These are phyloP conservation scores for Talaromyces adpressus DNA, from an alignment of 495 filamentous ascomycete species.

Conservation along the genomic window DNA sequence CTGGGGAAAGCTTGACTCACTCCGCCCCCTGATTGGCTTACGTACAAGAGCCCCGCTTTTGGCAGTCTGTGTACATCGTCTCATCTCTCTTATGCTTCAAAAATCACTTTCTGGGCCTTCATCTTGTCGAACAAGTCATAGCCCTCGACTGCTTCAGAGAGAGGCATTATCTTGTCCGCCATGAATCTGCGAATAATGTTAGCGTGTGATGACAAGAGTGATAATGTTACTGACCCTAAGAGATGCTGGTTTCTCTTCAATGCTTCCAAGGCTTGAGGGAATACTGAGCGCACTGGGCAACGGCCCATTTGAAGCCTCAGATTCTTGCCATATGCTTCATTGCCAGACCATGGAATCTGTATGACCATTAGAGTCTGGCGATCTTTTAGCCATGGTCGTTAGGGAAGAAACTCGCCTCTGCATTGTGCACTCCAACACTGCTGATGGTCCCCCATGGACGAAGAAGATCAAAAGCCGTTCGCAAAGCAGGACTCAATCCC, in stretches of 20 bases:
- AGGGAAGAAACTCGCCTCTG: constrained; percentile 47
- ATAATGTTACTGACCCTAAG: constrained; percentile 56
- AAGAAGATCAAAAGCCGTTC: constrained; percentile 76
- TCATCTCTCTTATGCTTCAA: constrained; percentile 32
- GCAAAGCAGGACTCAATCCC: constrained; percentile 73
- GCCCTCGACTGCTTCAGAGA: constrained; percentile 75
- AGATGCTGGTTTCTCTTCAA: constrained; percentile 76
- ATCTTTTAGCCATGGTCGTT: not conserved
- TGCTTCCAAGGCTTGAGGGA: constrained; percentile 67
- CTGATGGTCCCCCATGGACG: constrained; percentile 83
- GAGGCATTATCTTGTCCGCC: constrained; percentile 87
- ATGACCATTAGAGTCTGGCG: not conserved
- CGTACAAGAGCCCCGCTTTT: not conserved
- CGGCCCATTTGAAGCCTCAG: constrained; percentile 87
- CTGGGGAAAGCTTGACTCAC: not conserved
- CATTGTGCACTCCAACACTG: constrained; percentile 91
- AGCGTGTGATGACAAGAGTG: constrained; percentile 12
- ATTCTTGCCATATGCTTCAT: constrained; percentile 85
- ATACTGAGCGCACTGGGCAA: constrained; percentile 84
- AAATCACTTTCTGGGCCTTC: constrained; percentile 81
- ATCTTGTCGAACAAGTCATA: constrained; percentile 90
- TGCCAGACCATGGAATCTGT: constrained; percentile 78
- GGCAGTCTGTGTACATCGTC: not conserved
- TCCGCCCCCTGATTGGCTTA: not conserved
- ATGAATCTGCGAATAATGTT: constrained; percentile 62